phyloP scores from a whole-genome alignment of 306 rosid species.

The Inga oerstediana region DNA sequence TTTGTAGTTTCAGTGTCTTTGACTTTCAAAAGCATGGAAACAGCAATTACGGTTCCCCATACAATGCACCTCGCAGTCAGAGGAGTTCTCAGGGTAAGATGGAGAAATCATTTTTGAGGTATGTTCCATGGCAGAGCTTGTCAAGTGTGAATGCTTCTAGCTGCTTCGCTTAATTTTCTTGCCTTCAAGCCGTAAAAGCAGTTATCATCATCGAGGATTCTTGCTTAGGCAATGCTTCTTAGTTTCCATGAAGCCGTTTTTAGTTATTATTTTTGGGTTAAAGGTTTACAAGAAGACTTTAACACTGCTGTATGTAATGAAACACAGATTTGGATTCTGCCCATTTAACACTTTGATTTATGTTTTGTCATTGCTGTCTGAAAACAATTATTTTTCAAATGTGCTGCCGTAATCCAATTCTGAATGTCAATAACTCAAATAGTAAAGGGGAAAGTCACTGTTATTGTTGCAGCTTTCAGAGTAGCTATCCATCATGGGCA shows the following conservation, averaged over 20 bases:
- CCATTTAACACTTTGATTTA: not conserved
- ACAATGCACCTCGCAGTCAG: constrained; percentile 48
- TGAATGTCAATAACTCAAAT: constrained; percentile 5
- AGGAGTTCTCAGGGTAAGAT: constrained; percentile 97
- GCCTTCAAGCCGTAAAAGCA: not conserved
- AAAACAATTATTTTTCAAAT: not conserved
- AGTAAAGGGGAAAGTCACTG: not conserved
- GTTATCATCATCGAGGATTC: not conserved
- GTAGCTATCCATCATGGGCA: constrained; percentile 85
- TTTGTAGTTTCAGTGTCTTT: constrained; percentile 74
- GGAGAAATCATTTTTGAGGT: constrained; percentile 99
- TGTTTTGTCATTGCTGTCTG: not conserved
- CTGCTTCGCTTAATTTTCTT: not conserved
- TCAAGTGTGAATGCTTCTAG: not conserved
- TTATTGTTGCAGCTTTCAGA: constrained; percentile 69
- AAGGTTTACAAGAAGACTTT: not conserved
- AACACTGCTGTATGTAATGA: not conserved
- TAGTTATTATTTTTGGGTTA: not conserved
- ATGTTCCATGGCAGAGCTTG: constrained; percentile 16
- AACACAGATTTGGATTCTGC: not conserved
- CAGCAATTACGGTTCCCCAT: constrained; percentile 73
- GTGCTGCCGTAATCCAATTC: not conserved
- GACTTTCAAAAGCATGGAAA: constrained; percentile 86
- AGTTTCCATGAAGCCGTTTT: not conserved
- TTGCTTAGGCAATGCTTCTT: not conserved